phyloP scores from a whole-genome alignment of 495 filamentous ascomycete genomes.

The Pseudotulostoma volvatum region DNA sequence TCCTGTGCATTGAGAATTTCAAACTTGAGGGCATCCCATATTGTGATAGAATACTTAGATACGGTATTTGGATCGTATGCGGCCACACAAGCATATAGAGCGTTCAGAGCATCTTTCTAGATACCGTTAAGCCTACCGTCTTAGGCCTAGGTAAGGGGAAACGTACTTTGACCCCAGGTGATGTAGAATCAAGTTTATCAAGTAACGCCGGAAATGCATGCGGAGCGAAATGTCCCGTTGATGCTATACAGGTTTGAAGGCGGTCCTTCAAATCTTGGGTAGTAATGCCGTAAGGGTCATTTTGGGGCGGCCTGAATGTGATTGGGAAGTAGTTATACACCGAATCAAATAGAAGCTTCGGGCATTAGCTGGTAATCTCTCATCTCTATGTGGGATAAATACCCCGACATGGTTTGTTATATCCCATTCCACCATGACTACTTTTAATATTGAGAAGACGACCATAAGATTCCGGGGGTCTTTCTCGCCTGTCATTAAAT shows the following conservation, averaged over 20 bases:
- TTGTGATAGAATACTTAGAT: conserved; percentile 48
- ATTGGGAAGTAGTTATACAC: conserved; percentile 72
- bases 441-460: conserved; percentile 56
- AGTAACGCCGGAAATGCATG: conserved; percentile 53
- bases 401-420: conserved; percentile 47
- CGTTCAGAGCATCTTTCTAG: conserved; percentile 54
- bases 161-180: conserved; percentile 51
- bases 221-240: conserved; percentile 48
- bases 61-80: conserved; percentile 46
- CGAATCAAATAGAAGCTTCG: conserved; percentile 48
- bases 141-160: neutral
- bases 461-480: conserved; percentile 67
- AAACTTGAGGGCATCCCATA: conserved; percentile 63
- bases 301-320: conserved; percentile 57
- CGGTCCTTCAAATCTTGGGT: conserved; percentile 55
- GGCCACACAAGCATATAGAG: conserved; percentile 42
- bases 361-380: conserved; percentile 11
- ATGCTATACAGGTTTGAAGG: conserved; percentile 54
- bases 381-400: conserved; percentile 4
- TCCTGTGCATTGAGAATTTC: conserved; percentile 63
- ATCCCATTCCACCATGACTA: conserved; percentile 61
- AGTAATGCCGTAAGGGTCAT: conserved; percentile 61
- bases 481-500: conserved; percentile 59
- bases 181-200: conserved; percentile 64
- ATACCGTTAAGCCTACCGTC: conserved; percentile 13